Conservation (phyloP, 768 basidiomycete genomes). For the Boletus rubescentipes region DNA sequence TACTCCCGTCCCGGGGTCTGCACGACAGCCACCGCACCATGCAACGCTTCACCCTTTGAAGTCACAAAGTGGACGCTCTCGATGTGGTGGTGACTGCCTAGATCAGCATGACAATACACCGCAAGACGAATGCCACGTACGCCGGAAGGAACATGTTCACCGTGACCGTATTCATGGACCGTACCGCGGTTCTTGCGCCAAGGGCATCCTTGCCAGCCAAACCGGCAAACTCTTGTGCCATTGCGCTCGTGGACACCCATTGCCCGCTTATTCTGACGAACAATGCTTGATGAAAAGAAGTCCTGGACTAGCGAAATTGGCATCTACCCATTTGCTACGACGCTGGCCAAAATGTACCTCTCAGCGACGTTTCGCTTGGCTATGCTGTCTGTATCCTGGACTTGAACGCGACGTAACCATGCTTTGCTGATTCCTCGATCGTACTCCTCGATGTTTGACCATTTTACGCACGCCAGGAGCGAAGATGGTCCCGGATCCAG, state of each 20-base stretch:
- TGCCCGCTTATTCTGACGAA: slow-evolving; percentile 59
- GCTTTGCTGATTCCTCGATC: slow-evolving; percentile 61
- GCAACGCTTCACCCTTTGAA: slow-evolving; percentile 42
- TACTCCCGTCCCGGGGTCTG: slow-evolving; percentile 72
- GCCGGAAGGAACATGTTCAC: slow-evolving; percentile 65
- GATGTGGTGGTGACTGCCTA: slow-evolving; percentile 65
- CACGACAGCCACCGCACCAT: slow-evolving; percentile 63
- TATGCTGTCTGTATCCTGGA: slow-evolving; percentile 42
- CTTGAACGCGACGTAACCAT: slow-evolving; percentile 52
- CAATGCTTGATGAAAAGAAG: slow-evolving; percentile 4
- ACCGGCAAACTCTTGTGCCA: slow-evolving; percentile 71
- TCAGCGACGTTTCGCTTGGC: slow-evolving; percentile 52
- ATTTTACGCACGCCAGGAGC: slow-evolving; percentile 44
- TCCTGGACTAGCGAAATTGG: background rate
- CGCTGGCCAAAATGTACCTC: slow-evolving; percentile 66
- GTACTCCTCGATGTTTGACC: slow-evolving; percentile 75
- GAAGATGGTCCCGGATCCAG: background rate
- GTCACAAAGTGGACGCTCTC: slow-evolving; percentile 71
- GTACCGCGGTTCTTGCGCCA: slow-evolving; percentile 17
- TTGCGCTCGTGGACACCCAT: slow-evolving; percentile 66
- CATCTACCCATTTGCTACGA: slow-evolving; percentile 67
- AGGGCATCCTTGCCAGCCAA: slow-evolving; percentile 24
- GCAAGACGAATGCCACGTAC: slow-evolving; percentile 38
- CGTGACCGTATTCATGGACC: slow-evolving; percentile 41
- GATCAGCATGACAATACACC: background rate